Percentiles rank a stretch among this genome's conserved stretches.
phyloP scores from a whole-genome alignment of 371 early-diverging fungal genomes.

The Rhizomucor miehei region DNA sequence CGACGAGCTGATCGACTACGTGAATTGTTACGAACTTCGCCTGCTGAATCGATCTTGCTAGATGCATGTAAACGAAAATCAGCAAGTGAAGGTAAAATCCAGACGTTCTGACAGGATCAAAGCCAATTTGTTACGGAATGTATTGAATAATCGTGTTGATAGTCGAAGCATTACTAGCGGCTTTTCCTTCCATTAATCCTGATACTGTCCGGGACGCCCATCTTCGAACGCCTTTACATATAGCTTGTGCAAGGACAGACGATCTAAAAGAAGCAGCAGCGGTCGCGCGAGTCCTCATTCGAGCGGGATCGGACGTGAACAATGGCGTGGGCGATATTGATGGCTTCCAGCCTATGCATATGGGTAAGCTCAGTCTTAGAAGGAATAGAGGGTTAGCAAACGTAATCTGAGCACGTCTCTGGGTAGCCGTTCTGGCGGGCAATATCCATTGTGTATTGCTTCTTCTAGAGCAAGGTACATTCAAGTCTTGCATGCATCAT shows the following conservation, averaged over 20 bases:
- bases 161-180: constrained; percentile 32
- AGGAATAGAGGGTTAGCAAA: background rate
- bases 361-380: constrained; percentile 46
- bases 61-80: constrained; percentile 38
- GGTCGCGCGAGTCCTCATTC: constrained; percentile 34
- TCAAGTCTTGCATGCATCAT: background rate
- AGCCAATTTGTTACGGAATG: too few relatives aligned
- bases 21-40: constrained; percentile 27
- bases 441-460: constrained; percentile 46
- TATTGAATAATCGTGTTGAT: too few relatives aligned
- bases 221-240: constrained; percentile 45
- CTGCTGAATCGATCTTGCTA: constrained; percentile 26
- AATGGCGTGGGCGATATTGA: constrained; percentile 50
- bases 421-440: constrained; percentile 43
- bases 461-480: constrained; percentile 40
- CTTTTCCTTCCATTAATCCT: constrained; percentile 29
- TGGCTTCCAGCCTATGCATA: constrained; percentile 45
- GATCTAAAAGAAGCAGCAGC: constrained; percentile 29
- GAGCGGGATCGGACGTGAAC: constrained; percentile 42
- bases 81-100: constrained; percentile 36
- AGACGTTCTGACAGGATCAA: too few relatives aligned
- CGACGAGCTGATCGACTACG: constrained; percentile 25
- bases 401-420: background rate
- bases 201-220: constrained; percentile 42
- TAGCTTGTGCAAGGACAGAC: constrained; percentile 43